Evolutionary conservation across 2,329 filamentous ascomycete genomes (phyloP).

Genomic region (Proliferodiscus dingleyae): DNA sequence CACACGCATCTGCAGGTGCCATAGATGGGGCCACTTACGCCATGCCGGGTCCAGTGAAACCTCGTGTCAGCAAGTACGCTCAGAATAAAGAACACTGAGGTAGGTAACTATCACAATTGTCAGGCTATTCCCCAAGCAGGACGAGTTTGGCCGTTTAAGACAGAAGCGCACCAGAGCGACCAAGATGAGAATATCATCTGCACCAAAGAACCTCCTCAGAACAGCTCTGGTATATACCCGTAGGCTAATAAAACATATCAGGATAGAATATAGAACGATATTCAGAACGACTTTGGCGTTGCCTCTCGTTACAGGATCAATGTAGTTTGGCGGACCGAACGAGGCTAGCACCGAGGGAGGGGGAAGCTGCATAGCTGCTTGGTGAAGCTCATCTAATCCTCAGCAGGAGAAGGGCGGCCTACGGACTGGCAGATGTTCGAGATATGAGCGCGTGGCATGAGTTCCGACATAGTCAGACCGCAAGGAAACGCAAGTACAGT

Average conservation of each 20-base stretch:
- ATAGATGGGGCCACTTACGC: constrained; percentile 7
- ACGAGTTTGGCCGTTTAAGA: neutral
- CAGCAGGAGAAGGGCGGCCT: neutral
- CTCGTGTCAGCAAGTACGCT: constrained; percentile 33
- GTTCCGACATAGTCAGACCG: neutral
- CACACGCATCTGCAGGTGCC: no score
- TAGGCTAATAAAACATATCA: constrained; percentile 38
- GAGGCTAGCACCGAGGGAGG: constrained; percentile 13
- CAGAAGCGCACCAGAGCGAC: constrained; percentile 32
- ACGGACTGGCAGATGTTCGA: neutral
- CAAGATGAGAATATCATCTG: constrained; percentile 43
- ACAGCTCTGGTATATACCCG: constrained; percentile 42
- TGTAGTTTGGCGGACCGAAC: constrained; percentile 41
- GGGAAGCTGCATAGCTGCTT: constrained; percentile 20
- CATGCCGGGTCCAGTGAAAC: constrained; percentile 37
- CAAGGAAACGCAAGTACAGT: no score
- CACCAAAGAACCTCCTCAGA: constrained; percentile 40
- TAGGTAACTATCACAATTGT: constrained; percentile 24
- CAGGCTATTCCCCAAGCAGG: neutral
- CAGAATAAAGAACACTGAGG: constrained; percentile 35
- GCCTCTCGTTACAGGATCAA: constrained; percentile 41
- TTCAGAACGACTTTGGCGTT: constrained; percentile 40
- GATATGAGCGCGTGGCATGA: no score
- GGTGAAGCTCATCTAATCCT: neutral
- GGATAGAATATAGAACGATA: constrained; percentile 35